phyloP scores from a whole-genome alignment of 352 stramenopile species.

The Blastocystis sp. region DNA sequence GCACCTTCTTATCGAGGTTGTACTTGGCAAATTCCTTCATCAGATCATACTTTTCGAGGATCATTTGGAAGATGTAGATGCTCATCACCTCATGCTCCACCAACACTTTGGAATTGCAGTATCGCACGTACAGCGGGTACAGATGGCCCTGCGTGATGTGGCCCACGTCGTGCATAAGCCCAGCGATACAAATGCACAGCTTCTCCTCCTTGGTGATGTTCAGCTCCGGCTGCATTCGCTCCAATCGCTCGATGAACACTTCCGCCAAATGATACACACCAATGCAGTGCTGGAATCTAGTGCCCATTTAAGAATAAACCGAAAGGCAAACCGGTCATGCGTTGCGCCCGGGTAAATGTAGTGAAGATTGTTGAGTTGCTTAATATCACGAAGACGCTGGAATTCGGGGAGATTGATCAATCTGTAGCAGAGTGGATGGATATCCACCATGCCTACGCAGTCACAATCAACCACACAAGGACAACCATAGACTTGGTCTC shows the following conservation, averaged over 20 bases:
- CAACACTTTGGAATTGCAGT: constrained; percentile 1
- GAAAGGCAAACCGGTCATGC: constrained; percentile 47
- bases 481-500: constrained; percentile 54
- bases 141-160: constrained; percentile 55
- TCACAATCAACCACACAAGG: neutral
- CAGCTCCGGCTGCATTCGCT: constrained; percentile 56
- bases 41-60: constrained; percentile 58
- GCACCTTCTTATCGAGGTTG: constrained; percentile 20
- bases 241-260: constrained; percentile 58
- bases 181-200: constrained; percentile 51
- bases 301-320: neutral
- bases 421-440: constrained; percentile 66
- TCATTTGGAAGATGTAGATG: constrained; percentile 26
- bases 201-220: constrained; percentile 63
- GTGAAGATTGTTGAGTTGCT: constrained; percentile 39
- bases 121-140: constrained; percentile 44
- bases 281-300: constrained; percentile 69
- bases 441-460: constrained; percentile 55
- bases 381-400: constrained; percentile 59
- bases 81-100: constrained; percentile 61
- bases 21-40: constrained; percentile 14
- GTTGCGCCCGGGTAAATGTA: constrained; percentile 67
- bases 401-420: constrained; percentile 67
- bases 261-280: constrained; percentile 66
- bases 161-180: constrained; percentile 65